Evolutionary conservation across 2,329 filamentous ascomycete genomes (phyloP).

Genomic region (Fusarium verticillioides): DNA sequence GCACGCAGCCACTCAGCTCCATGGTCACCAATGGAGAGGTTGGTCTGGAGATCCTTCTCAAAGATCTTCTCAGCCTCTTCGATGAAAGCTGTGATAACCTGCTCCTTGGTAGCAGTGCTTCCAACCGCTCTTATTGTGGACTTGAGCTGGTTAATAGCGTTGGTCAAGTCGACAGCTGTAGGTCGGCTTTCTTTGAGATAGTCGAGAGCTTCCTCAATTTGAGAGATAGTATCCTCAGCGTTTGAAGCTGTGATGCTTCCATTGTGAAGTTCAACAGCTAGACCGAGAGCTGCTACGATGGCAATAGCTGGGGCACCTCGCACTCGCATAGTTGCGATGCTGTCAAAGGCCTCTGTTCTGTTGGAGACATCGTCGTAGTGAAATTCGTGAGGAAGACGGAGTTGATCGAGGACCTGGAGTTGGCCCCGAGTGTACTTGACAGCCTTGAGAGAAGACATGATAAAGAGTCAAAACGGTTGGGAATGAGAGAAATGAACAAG

Average conservation of each 20-base stretch:
- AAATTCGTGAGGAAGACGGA: constrained; percentile 82
- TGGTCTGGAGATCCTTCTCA: constrained; percentile 86
- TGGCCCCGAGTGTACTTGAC: constrained; percentile 79
- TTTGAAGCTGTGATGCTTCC: constrained; percentile 57
- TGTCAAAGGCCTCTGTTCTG: constrained; percentile 81
- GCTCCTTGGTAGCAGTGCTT: constrained; percentile 54
- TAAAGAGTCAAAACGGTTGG: background rate
- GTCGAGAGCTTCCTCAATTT: constrained; percentile 81
- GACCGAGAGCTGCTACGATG: constrained; percentile 91
- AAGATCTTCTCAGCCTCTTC: constrained; percentile 87
- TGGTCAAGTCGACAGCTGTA: constrained; percentile 93
- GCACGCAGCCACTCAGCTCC: constrained; percentile 85
- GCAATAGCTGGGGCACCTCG: constrained; percentile 92
- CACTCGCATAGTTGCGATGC: constrained; percentile 82
- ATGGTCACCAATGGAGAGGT: constrained; percentile 83
- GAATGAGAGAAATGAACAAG: background rate
- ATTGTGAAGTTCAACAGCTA: constrained; percentile 83
- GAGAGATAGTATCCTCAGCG: constrained; percentile 69
- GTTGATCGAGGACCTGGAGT: constrained; percentile 83
- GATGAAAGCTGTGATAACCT: constrained; percentile 77
- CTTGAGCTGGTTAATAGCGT: constrained; percentile 86
- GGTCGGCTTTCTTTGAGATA: constrained; percentile 91
- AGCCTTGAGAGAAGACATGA: constrained; percentile 74
- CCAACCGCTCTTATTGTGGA: constrained; percentile 65
- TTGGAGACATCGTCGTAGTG: constrained; percentile 79